Percentiles rank a stretch among this genome's conserved stretches.
These are phyloP conservation scores for Mollisia scopiformis DNA, from an alignment of 2,329 filamentous ascomycete genomes.

Conservation along the genomic window DNA sequence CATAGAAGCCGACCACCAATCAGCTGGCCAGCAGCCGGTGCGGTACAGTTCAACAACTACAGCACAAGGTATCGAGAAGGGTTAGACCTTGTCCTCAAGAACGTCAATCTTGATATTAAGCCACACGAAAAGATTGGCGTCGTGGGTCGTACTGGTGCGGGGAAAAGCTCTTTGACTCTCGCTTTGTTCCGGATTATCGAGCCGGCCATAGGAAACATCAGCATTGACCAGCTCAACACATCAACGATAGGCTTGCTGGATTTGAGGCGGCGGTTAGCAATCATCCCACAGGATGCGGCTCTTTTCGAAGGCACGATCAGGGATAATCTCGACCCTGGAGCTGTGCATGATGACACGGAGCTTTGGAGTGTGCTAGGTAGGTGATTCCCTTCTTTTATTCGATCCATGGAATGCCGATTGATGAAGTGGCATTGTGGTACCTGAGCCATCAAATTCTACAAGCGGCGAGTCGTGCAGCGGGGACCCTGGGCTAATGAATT, in stretches of 20 bases:
- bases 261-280: slow-evolving; percentile 84
- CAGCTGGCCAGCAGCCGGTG: slow-evolving; percentile 88
- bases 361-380: slow-evolving; percentile 92
- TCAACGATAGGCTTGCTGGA: slow-evolving; percentile 89
- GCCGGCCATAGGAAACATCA: slow-evolving; percentile 78
- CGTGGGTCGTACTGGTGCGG: slow-evolving; percentile 92
- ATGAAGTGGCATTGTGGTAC: slow-evolving; percentile 26
- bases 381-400: slow-evolving; percentile 39
- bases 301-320: slow-evolving; percentile 92
- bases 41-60: slow-evolving; percentile 89
- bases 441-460: slow-evolving; percentile 29
- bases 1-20: slow-evolving; percentile 83
- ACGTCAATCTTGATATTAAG: slow-evolving; percentile 90
- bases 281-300: slow-evolving; percentile 96
- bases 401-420: slow-evolving; percentile 10
- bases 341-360: slow-evolving; percentile 95
- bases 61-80: slow-evolving; percentile 91
- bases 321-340: slow-evolving; percentile 93
- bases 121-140: slow-evolving; percentile 98
- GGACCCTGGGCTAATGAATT: slow-evolving; percentile 42
- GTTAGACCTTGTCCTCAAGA: slow-evolving; percentile 89
- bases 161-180: slow-evolving; percentile 92
- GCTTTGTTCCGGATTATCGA: slow-evolving; percentile 97
- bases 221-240: slow-evolving; percentile 88
- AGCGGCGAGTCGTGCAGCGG: slow-evolving; percentile 30